Conservation (phyloP, 495 filamentous ascomycete species). For the Tuber melanosporum region DNA sequence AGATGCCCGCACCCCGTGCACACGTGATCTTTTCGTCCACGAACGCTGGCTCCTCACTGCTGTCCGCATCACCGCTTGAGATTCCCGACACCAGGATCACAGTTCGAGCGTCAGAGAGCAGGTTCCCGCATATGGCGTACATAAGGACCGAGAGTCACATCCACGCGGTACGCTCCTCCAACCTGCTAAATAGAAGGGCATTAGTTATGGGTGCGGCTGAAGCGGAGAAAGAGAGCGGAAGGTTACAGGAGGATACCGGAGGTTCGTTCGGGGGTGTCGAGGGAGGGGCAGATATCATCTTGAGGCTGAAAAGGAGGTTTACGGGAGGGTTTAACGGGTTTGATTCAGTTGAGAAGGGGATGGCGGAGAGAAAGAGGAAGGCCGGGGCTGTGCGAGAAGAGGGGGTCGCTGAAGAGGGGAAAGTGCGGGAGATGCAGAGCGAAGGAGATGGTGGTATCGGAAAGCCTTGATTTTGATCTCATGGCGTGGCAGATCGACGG, state of each 20-base stretch:
- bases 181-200: conserved; percentile 5
- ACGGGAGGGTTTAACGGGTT: conserved; percentile 18
- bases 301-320: conserved; percentile 15
- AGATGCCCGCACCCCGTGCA: conserved; percentile 17
- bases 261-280: conserved; percentile 3
- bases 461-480: not conserved
- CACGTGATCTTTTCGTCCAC: conserved; percentile 28
- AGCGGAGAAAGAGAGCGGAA: conserved; percentile 4
- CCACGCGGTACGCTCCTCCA: conserved; percentile 3
- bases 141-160: conserved; percentile 12
- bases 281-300: conserved; percentile 20
- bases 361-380: not conserved
- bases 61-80: conserved; percentile 8
- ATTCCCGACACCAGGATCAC: conserved; percentile 23
- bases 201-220: not conserved
- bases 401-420: not conserved
- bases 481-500: not conserved
- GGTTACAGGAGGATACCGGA: conserved; percentile 5
- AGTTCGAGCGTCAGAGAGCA: conserved; percentile 15
- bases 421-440: not conserved
- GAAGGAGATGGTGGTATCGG: not conserved
- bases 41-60: conserved; percentile 15
- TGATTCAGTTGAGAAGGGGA: conserved; percentile 5
- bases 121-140: conserved; percentile 23
- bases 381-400: not conserved